These are phyloP conservation scores for Thermomucor indicae-seudaticae DNA, from an alignment of 371 early-diverging fungal genomes.

Conservation along the genomic window DNA sequence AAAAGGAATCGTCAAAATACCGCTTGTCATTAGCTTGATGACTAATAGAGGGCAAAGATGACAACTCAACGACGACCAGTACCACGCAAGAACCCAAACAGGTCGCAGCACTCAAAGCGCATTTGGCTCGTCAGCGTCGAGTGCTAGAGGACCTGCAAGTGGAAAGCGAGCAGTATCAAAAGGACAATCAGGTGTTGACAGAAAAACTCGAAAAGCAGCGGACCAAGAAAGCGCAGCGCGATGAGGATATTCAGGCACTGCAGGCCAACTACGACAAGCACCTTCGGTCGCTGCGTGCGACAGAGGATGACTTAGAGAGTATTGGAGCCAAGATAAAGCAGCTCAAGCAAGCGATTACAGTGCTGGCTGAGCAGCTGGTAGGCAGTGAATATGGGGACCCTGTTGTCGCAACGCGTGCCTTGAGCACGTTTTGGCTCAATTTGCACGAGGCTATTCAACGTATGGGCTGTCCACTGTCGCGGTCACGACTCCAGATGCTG, in stretches of 20 bases:
- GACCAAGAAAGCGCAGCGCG: conserved; percentile 19
- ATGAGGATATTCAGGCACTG: conserved; percentile 14
- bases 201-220: conserved; percentile 14
- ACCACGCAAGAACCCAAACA: not conserved
- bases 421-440: conserved; percentile 41
- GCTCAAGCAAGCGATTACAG: conserved; percentile 18
- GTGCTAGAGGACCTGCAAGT: conserved; percentile 15
- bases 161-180: conserved; percentile 14
- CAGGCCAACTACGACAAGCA: conserved; percentile 27
- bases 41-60: not conserved
- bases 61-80: not conserved
- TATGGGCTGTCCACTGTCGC: conserved; percentile 26
- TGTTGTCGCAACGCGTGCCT: conserved; percentile 13
- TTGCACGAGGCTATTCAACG: conserved; percentile 22
- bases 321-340: conserved; percentile 15
- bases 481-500: conserved; percentile 21
- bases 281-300: conserved; percentile 29
- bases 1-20: not conserved
- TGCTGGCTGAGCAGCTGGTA: conserved; percentile 20
- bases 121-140: conserved; percentile 17
- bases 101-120: conserved; percentile 8
- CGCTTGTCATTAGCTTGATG: not conserved
- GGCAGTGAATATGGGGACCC: conserved; percentile 24
- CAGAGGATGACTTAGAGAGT: conserved; percentile 28
- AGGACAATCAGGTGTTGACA: conserved; percentile 10